Evolutionary conservation across 306 rosid species (phyloP).

Genomic region (Vachellia collinsii): DNA sequence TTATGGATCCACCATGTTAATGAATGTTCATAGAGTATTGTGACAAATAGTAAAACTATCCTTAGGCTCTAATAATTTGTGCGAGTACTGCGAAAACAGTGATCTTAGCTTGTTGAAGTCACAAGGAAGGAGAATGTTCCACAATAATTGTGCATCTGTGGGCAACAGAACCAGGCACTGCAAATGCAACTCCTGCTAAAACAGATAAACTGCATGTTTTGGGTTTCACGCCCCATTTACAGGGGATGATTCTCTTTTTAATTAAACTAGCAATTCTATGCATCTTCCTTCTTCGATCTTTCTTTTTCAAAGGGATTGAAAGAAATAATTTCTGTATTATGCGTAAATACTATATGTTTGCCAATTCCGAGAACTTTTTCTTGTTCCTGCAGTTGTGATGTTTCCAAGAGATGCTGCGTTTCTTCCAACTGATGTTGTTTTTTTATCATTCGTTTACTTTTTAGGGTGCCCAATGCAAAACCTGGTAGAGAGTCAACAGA

Average conservation of each 20-base stretch:
- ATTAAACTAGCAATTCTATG: not conserved
- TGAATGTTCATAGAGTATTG: not conserved
- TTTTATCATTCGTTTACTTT: not conserved
- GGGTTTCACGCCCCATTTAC: not conserved
- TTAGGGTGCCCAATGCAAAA: slow-evolving; percentile 96
- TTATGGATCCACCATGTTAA: not conserved
- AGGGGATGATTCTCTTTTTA: not conserved
- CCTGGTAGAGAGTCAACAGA: slow-evolving; percentile 88
- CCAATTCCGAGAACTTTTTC: not conserved
- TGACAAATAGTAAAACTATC: not conserved
- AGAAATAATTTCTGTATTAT: not conserved
- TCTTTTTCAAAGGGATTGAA: not conserved
- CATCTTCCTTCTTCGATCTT: not conserved
- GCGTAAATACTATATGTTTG: not conserved
- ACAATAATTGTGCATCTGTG: not conserved
- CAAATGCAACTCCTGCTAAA: not conserved
- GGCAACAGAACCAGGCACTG: not conserved
- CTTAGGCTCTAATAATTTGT: not conserved
- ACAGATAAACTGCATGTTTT: not conserved
- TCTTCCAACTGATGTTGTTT: slow-evolving; percentile 9
- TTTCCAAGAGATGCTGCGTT: not conserved
- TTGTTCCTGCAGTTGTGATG: slow-evolving; percentile 6
- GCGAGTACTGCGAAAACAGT: not conserved
- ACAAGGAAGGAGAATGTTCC: not conserved
- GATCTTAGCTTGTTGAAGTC: not conserved